phyloP scores from a whole-genome alignment of 2,329 filamentous ascomycete species.

The Botrytis squamosa region DNA sequence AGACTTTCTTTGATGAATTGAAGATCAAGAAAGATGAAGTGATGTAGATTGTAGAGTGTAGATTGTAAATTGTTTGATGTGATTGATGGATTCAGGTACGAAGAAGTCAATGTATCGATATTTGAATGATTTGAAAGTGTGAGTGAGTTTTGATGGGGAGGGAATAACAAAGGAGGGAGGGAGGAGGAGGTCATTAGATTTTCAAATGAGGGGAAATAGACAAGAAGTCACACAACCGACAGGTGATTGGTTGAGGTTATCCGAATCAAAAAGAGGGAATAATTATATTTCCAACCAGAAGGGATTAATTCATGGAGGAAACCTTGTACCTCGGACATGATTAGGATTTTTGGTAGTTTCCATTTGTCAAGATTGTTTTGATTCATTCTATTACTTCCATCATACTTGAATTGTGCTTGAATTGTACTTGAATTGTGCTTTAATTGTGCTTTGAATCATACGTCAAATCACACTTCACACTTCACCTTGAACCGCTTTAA shows the following conservation, averaged over 20 bases:
- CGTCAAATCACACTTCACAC: not conserved
- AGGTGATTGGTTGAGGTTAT: not conserved
- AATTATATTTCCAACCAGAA: not conserved
- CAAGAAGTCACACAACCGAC: not conserved
- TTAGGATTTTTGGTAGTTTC: not conserved
- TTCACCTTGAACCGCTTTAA: too few relatives aligned
- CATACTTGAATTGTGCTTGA: too few relatives aligned
- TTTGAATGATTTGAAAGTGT: not conserved
- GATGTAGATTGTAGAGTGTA: not conserved
- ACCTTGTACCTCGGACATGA: not conserved
- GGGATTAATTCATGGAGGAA: not conserved
- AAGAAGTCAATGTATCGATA: not conserved
- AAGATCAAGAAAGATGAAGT: slow-evolving; percentile 1
- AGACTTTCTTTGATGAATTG: slow-evolving; percentile 1
- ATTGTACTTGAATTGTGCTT: too few relatives aligned
- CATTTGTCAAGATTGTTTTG: not conserved
- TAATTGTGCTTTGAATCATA: not conserved
- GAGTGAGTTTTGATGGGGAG: not conserved
- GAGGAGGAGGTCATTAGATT: slow-evolving; percentile 1
- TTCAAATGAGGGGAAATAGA: slow-evolving; percentile 12
- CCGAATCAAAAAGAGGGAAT: not conserved
- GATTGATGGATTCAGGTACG: not conserved
- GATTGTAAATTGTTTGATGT: not conserved
- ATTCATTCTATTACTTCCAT: not conserved
- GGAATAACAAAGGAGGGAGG: slow-evolving; percentile 9